Conservation (phyloP, 441 rosid genomes). For the Capsella rubella region DNA sequence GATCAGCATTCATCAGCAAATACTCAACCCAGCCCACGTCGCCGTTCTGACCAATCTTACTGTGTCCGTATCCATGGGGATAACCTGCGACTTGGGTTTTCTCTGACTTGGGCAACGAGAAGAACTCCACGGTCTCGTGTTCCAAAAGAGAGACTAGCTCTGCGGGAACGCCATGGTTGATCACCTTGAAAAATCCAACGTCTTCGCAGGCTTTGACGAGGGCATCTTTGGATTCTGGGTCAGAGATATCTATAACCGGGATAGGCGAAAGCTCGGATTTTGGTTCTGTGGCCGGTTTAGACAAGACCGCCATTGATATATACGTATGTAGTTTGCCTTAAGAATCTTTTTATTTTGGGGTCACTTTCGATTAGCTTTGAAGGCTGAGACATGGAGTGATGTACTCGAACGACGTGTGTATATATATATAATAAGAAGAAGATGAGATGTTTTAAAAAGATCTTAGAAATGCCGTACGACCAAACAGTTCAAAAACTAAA, state of each 20-base stretch:
- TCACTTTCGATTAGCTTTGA: conserved; percentile 23
- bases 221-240: conserved; percentile 59
- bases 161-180: conserved; percentile 67
- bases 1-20: conserved; percentile 53
- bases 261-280: conserved; percentile 43
- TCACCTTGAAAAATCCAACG: conserved; percentile 70
- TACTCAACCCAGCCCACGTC: conserved; percentile 71
- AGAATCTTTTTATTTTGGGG: background rate
- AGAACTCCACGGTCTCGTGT: conserved; percentile 59
- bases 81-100: conserved; percentile 53
- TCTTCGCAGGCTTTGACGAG: conserved; percentile 73
- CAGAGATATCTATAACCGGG: conserved; percentile 64
- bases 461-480: conserved; percentile 20
- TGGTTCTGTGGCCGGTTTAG: conserved; percentile 37
- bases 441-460: conserved; percentile 6
- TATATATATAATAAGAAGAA: conserved; percentile 32
- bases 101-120: conserved; percentile 55
- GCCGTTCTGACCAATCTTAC: conserved; percentile 61
- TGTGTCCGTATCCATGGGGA: conserved; percentile 71
- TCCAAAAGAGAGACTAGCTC: conserved; percentile 57
- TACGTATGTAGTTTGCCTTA: conserved; percentile 8
- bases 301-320: conserved; percentile 39
- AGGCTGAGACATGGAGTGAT: conserved; percentile 27
- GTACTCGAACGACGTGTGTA: conserved; percentile 18
- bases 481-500: conserved; percentile 30